Conservation (phyloP, 2,329 filamentous ascomycete genomes). For the Talaromyces sp. region DNA sequence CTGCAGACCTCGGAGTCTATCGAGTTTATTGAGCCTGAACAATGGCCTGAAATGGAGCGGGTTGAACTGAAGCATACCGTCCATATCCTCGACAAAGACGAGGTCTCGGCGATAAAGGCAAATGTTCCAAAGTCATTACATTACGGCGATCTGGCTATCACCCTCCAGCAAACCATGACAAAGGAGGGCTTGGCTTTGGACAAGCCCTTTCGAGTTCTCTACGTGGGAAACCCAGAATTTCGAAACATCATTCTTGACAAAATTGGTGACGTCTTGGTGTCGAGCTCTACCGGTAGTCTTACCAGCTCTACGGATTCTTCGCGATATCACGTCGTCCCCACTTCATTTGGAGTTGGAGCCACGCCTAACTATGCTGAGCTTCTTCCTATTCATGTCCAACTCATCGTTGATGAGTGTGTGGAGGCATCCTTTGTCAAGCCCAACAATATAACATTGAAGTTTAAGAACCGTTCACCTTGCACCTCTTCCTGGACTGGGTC, state of each 20-base stretch:
- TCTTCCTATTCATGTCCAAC: conserved; percentile 42
- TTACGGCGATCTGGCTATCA: conserved; percentile 32
- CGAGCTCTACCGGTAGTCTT: conserved; percentile 29
- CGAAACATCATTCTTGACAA: conserved; percentile 42
- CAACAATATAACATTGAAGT: conserved; percentile 29
- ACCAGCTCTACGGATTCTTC: conserved; percentile 36
- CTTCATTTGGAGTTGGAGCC: conserved; percentile 41
- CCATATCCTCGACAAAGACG: conserved; percentile 27
- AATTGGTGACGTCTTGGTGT: conserved; percentile 43
- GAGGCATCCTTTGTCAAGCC: conserved; percentile 25
- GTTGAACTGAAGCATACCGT: conserved; percentile 41
- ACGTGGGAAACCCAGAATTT: conserved; percentile 34
- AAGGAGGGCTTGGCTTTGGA: conserved; percentile 34
- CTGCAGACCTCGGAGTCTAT: conserved; percentile 32
- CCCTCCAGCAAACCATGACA: conserved; percentile 41
- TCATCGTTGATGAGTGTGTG: conserved; percentile 44
- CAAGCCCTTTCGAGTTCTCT: conserved; percentile 41
- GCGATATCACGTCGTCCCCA: conserved; percentile 45
- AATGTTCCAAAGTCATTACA: conserved; percentile 22
- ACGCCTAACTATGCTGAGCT: conserved; percentile 45
- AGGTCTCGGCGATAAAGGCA: conserved; percentile 24
- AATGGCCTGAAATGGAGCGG: conserved; percentile 33
- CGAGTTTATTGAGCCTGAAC: conserved; percentile 38
- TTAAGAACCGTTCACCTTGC: conserved; percentile 36
- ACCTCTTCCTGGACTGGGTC: conserved; percentile 32